These are phyloP conservation scores for Fusarium falciforme DNA, from an alignment of 2,329 filamentous ascomycete species.

Conservation along the genomic window DNA sequence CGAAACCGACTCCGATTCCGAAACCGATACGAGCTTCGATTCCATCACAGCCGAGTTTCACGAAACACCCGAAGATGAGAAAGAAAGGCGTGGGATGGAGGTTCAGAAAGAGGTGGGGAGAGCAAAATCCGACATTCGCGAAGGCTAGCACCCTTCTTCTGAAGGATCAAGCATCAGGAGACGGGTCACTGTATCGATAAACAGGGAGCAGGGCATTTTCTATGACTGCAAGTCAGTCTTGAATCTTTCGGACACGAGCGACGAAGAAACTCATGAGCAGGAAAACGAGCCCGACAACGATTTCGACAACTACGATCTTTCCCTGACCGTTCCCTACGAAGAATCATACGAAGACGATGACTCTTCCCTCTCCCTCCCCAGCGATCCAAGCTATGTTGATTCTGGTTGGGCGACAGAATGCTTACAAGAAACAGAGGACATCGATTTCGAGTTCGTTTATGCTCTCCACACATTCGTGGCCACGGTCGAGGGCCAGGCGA, in stretches of 20 bases:
- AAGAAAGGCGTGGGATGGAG: background rate
- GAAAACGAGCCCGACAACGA: constrained; percentile 46
- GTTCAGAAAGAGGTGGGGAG: constrained; percentile 1
- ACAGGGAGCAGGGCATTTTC: constrained; percentile 27
- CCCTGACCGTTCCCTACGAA: constrained; percentile 60
- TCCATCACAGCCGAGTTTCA: constrained; percentile 23
- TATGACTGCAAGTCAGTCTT: constrained; percentile 27
- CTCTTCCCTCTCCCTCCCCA: constrained; percentile 58
- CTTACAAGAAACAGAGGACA: constrained; percentile 97
- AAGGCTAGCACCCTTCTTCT: constrained; percentile 38
- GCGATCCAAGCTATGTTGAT: constrained; percentile 73
- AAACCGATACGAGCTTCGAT: constrained; percentile 11
- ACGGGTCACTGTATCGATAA: background rate
- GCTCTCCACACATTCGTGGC: constrained; percentile 97
- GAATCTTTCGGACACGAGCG: constrained; percentile 17
- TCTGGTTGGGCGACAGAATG: constrained; percentile 80
- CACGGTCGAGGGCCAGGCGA: constrained; percentile 97
- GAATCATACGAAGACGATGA: constrained; percentile 62
- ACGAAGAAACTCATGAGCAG: constrained; percentile 31
- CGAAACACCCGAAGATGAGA: constrained; percentile 5
- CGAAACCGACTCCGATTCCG: constrained; percentile 15
- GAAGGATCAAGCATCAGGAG: constrained; percentile 4
- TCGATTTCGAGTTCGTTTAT: constrained; percentile 99
- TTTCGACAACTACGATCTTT: constrained; percentile 41
- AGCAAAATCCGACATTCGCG: background rate